Evolutionary conservation across 352 stramenopile species (phyloP).

Genomic region (Phytophthora kernoviae): DNA sequence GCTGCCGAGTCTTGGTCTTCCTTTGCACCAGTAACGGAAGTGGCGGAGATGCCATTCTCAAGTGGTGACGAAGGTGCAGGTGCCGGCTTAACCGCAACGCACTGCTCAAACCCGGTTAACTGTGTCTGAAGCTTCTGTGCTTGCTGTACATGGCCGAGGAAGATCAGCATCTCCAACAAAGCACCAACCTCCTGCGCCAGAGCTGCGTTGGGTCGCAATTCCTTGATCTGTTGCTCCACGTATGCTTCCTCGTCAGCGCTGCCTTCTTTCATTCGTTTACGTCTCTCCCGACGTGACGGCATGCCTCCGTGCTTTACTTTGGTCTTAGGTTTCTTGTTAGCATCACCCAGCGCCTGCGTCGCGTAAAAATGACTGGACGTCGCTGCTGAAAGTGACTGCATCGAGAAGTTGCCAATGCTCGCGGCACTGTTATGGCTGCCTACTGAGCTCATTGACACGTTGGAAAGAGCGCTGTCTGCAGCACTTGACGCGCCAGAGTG

Average conservation of each 20-base stretch:
- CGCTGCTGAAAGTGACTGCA: constrained; percentile 57
- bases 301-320: constrained; percentile 49
- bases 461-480: constrained; percentile 66
- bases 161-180: constrained; percentile 59
- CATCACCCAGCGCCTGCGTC: constrained; percentile 47
- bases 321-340: constrained; percentile 38
- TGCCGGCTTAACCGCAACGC: constrained; percentile 16
- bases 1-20: neutral
- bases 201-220: constrained; percentile 40
- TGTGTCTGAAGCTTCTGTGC: constrained; percentile 51
- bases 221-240: constrained; percentile 50
- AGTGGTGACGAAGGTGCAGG: neutral
- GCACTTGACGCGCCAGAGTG: constrained; percentile 50
- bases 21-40: neutral
- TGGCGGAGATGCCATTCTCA: neutral
- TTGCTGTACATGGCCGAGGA: constrained; percentile 45
- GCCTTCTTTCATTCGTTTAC: constrained; percentile 71
- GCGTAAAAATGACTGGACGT: constrained; percentile 78
- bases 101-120: constrained; percentile 49
- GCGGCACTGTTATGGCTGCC: constrained; percentile 79
- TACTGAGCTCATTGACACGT: constrained; percentile 65
- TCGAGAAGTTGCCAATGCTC: constrained; percentile 73
- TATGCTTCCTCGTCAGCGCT: constrained; percentile 74
- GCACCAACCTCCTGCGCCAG: constrained; percentile 41
- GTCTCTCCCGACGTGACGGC: constrained; percentile 54